These are phyloP conservation scores for Chaetomiaceae sp. DNA, from an alignment of 2,329 filamentous ascomycete species.

Conservation along the genomic window DNA sequence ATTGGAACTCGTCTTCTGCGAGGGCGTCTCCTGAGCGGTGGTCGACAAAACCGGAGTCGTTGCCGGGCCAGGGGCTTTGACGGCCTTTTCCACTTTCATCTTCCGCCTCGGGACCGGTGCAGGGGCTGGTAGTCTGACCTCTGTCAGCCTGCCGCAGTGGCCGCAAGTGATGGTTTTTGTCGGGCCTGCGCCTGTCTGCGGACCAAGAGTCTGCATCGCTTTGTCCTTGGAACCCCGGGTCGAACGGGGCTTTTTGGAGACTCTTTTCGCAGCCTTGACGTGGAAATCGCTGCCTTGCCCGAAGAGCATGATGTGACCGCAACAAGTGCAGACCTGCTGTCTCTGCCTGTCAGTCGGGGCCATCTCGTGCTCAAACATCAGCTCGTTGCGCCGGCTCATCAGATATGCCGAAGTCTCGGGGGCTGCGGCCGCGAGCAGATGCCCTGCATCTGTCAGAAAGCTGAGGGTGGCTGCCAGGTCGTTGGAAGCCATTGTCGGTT, in stretches of 20 bases:
- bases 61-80: slow-evolving; percentile 22
- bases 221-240: slow-evolving; percentile 3
- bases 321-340: slow-evolving; percentile 54
- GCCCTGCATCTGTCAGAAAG: slow-evolving; percentile 56
- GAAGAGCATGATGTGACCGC: slow-evolving; percentile 56
- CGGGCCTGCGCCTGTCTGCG: slow-evolving; percentile 20
- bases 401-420: slow-evolving; percentile 57
- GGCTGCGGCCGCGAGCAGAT: slow-evolving; percentile 49
- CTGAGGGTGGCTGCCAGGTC: slow-evolving; percentile 28
- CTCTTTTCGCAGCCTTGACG: slow-evolving; percentile 40
- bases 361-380: slow-evolving; percentile 46
- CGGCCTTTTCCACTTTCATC: slow-evolving; percentile 28
- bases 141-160: slow-evolving; percentile 42
- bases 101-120: slow-evolving; percentile 27
- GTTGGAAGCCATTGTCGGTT: slow-evolving; percentile 15
- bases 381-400: slow-evolving; percentile 48
- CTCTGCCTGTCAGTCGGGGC: slow-evolving; percentile 44
- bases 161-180: slow-evolving; percentile 43
- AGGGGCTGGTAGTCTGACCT: slow-evolving; percentile 38
- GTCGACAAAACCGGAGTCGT: slow-evolving; percentile 24
- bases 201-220: slow-evolving; percentile 8
- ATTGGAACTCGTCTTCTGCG: slow-evolving; percentile 36
- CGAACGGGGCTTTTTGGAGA: slow-evolving; percentile 39
- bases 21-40: slow-evolving; percentile 6
- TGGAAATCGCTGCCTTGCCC: slow-evolving; percentile 43